phyloP scores from a whole-genome alignment of 108 stramenopile genomes.

The Discostella pseudostelligera region DNA sequence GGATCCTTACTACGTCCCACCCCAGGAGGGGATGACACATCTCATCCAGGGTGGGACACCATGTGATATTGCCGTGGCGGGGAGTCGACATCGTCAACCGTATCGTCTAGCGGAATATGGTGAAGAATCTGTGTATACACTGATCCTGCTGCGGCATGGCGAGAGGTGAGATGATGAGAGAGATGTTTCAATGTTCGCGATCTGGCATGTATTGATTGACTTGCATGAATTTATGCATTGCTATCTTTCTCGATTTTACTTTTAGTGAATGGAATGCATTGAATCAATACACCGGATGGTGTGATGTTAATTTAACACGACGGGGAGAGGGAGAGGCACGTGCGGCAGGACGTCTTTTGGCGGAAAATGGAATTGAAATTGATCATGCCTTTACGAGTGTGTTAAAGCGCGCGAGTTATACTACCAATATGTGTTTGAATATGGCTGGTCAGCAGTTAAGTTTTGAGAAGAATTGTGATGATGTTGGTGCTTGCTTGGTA shows the following conservation, averaged over 20 bases:
- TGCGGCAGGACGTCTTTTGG: conserved; percentile 71
- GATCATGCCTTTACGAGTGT: conserved; percentile 86
- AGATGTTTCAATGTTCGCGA: too few species aligned
- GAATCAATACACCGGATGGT: conserved; percentile 83
- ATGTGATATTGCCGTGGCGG: conserved; percentile 48
- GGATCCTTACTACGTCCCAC: conserved; percentile 41
- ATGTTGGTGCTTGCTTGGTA: background rate
- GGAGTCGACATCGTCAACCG: conserved; percentile 19
- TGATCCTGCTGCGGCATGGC: conserved; percentile 78
- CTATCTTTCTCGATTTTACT: too few species aligned
- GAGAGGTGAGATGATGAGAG: conserved; percentile 32
- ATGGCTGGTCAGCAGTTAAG: conserved; percentile 67
- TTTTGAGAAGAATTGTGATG: background rate
- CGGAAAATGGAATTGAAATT: conserved; percentile 78
- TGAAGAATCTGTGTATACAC: conserved; percentile 72
- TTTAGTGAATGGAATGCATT: conserved; percentile 68
- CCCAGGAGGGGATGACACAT: conserved; percentile 37
- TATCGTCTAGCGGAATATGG: conserved; percentile 71
- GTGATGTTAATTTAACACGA: conserved; percentile 77
- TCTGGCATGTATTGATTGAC: too few species aligned
- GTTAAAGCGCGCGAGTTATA: conserved; percentile 70
- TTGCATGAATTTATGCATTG: too few species aligned
- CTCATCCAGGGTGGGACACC: conserved; percentile 65
- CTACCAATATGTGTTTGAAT: conserved; percentile 78
- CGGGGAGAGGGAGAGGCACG: conserved; percentile 72